phyloP scores from a whole-genome alignment of 2,329 filamentous ascomycete species.

The Trichoderma sp. region DNA sequence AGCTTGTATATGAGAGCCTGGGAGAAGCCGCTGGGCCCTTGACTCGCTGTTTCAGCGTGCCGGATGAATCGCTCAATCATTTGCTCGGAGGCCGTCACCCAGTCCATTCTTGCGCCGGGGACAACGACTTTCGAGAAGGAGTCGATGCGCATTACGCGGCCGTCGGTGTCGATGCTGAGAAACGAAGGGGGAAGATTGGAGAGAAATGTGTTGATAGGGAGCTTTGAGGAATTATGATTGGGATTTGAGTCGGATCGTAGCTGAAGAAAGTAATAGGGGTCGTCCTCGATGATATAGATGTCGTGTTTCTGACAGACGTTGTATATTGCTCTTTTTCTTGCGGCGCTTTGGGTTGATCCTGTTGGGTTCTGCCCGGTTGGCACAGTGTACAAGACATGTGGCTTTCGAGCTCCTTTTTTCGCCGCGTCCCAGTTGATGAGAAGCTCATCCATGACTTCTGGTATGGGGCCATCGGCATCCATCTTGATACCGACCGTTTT shows the following conservation, averaged over 20 bases:
- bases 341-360: conserved; percentile 66
- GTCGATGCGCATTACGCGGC: conserved; percentile 84
- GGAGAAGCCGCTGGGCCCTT: conserved; percentile 82
- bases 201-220: conserved; percentile 69
- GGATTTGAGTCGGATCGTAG: conserved; percentile 57
- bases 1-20: conserved; percentile 86
- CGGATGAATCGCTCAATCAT: conserved; percentile 78
- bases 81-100: conserved; percentile 85
- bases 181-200: conserved; percentile 60
- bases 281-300: conserved; percentile 77
- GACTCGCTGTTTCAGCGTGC: conserved; percentile 78
- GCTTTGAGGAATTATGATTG: conserved; percentile 52
- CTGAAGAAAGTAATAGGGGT: conserved; percentile 86
- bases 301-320: conserved; percentile 72
- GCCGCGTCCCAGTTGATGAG: conserved; percentile 61
- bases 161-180: conserved; percentile 78
- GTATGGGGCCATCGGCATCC: conserved; percentile 63
- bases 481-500: conserved; percentile 57
- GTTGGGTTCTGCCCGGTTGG: conserved; percentile 81
- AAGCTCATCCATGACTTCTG: conserved; percentile 59
- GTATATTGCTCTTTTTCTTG: conserved; percentile 68
- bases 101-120: conserved; percentile 78
- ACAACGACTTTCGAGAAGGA: conserved; percentile 91
- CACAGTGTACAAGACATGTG: conserved; percentile 53
- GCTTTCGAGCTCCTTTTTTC: conserved; percentile 36